phyloP scores from a whole-genome alignment of 192 early-diverging fungal species.

The Pilaira anomala region DNA sequence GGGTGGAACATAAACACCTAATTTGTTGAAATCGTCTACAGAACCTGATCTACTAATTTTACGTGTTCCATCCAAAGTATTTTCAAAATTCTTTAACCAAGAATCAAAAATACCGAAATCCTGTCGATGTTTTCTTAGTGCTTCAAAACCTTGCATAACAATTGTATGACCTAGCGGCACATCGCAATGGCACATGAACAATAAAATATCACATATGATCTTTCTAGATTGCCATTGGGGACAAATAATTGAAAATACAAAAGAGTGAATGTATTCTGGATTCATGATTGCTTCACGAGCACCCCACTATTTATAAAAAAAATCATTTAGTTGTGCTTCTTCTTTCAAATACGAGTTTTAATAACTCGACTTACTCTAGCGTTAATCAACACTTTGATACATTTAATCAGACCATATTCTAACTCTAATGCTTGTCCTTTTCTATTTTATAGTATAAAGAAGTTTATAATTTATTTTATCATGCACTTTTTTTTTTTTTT shows the following conservation, averaged over 20 bases:
- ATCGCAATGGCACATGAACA: slow-evolving; percentile 72
- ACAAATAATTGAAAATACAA: slow-evolving; percentile 72
- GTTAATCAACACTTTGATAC: slow-evolving; percentile 73
- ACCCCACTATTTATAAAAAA: slow-evolving; percentile 51
- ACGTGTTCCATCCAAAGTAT: slow-evolving; percentile 71
- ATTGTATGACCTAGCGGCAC: slow-evolving; percentile 65
- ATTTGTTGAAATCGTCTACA: slow-evolving; percentile 61
- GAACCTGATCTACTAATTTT: slow-evolving; percentile 67
- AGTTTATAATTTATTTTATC: neutral
- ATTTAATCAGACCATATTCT: slow-evolving; percentile 76
- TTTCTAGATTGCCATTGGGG: slow-evolving; percentile 71
- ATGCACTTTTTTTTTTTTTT: slow-evolving; percentile 8
- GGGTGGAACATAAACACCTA: slow-evolving; percentile 52
- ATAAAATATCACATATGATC: slow-evolving; percentile 68
- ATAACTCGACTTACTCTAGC: slow-evolving; percentile 37
- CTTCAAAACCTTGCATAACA: slow-evolving; percentile 73
- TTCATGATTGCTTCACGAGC: slow-evolving; percentile 66
- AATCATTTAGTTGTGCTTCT: neutral
- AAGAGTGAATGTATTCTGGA: slow-evolving; percentile 65
- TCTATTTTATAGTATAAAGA: slow-evolving; percentile 31
- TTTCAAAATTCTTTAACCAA: slow-evolving; percentile 69
- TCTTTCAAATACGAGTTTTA: neutral
- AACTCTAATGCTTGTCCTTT: slow-evolving; percentile 65
- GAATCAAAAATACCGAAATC: slow-evolving; percentile 66
- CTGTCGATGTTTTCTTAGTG: slow-evolving; percentile 61